Evolutionary conservation across 306 rosid species (phyloP).

Genomic region (Quercus mongolica): DNA sequence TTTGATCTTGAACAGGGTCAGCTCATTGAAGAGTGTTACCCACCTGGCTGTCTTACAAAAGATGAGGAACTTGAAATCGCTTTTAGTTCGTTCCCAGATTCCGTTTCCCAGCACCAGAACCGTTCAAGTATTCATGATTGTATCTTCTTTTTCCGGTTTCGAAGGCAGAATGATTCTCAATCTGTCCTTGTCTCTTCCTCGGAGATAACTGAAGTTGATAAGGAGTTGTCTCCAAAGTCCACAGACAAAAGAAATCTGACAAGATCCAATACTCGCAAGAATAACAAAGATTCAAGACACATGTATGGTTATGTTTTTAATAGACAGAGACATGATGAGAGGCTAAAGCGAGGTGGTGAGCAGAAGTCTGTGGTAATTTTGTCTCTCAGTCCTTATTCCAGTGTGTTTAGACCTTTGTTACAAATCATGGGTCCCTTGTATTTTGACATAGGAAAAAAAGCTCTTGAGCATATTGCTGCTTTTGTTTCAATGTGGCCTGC

Average conservation of each 20-base stretch:
- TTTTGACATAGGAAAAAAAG: conserved; percentile 86
- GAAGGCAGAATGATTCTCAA: conserved; percentile 41
- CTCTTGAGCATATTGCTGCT: conserved; percentile 88
- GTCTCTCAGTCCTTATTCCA: conserved; percentile 69
- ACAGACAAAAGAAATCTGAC: conserved; percentile 24
- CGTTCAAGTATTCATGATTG: conserved; percentile 86
- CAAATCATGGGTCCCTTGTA: conserved; percentile 91
- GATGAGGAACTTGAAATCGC: conserved; percentile 89
- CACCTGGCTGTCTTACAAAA: conserved; percentile 61
- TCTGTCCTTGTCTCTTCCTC: conserved; percentile 30
- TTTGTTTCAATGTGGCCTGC: conserved; percentile 86
- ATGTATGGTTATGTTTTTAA: conserved; percentile 91
- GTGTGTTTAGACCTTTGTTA: conserved; percentile 83
- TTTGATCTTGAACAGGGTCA: conserved; percentile 95
- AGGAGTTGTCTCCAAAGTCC: conserved; percentile 33
- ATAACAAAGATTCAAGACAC: conserved; percentile 40
- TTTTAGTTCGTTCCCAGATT: conserved; percentile 80
- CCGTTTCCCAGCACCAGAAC: conserved; percentile 84
- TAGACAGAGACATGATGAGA: conserved; percentile 94
- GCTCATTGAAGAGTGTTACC: conserved; percentile 93
- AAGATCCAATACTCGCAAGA: conserved; percentile 29
- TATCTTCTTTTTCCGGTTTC: conserved; percentile 79
- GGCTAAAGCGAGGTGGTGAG: conserved; percentile 94
- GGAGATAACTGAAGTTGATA: conserved; percentile 36
- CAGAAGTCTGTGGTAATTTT: conserved; percentile 91